These are phyloP conservation scores for Syzygium oleosum DNA, from an alignment of 345 rosid genomes.

Conservation along the genomic window DNA sequence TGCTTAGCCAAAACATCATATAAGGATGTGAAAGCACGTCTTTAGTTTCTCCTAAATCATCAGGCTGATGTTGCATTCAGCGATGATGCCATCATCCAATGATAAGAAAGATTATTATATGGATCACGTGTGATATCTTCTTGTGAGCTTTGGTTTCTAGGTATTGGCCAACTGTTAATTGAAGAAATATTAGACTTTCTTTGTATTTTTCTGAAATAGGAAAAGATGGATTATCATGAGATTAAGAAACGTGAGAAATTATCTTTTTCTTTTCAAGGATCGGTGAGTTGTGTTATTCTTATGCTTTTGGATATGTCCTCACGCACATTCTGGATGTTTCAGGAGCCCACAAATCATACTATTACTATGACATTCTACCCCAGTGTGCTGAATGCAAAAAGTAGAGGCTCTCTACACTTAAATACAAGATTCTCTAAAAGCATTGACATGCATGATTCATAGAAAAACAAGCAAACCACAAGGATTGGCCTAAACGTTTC, in stretches of 20 bases:
- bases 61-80: background rate
- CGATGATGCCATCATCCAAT: background rate
- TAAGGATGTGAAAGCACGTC: background rate
- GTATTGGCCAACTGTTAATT: background rate
- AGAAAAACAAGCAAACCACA: background rate
- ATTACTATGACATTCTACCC: background rate
- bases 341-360: background rate
- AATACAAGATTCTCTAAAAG: background rate
- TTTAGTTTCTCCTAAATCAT: background rate
- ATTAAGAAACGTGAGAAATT: background rate
- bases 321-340: background rate
- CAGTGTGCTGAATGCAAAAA: background rate
- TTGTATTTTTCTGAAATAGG: background rate
- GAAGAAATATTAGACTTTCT: background rate
- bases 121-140: background rate
- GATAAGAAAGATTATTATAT: background rate
- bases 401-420: background rate
- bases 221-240: background rate
- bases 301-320: background rate
- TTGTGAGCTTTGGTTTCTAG: background rate
- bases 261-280: background rate
- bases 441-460: background rate
- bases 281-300: background rate
- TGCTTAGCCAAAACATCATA: background rate
- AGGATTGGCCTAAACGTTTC: background rate